Evolutionary conservation across 805 yeast genomes (phyloP).

Genomic region (Huiozyma sinensis): DNA sequence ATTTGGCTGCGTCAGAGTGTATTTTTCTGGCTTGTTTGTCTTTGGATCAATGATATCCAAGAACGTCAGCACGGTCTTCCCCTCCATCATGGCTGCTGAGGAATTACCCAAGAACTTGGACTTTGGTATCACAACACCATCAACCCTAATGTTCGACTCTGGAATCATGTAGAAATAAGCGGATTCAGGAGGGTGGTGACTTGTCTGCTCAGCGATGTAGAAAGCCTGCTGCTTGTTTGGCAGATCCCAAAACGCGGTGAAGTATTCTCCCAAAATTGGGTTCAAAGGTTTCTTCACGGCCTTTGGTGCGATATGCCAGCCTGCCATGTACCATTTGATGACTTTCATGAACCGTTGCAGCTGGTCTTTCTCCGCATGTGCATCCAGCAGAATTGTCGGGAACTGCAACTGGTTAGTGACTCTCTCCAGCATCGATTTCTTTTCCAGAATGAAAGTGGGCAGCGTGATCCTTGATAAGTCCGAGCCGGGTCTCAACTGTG

Average conservation of each 20-base stretch:
- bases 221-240: constrained; percentile 63
- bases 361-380: constrained; percentile 49
- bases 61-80: constrained; percentile 61
- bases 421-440: constrained; percentile 92
- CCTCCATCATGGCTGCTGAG: constrained; percentile 96
- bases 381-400: constrained; percentile 64
- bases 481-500: constrained; percentile 86
- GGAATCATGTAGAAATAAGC: constrained; percentile 87
- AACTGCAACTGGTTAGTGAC: constrained; percentile 79
- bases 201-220: constrained; percentile 87
- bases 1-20: constrained; percentile 88
- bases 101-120: constrained; percentile 90
- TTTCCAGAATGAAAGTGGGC: constrained; percentile 90
- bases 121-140: constrained; percentile 79
- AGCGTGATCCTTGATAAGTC: constrained; percentile 85
- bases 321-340: constrained; percentile 82
- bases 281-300: constrained; percentile 96
- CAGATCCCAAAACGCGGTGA: constrained; percentile 86
- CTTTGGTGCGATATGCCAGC: constrained; percentile 98
- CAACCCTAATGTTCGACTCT: constrained; percentile 67
- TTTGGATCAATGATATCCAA: constrained; percentile 42
- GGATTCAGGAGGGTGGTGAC: constrained; percentile 98
- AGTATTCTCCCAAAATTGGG: constrained; percentile 88
- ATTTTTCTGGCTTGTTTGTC: constrained; percentile 47
- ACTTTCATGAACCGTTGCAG: constrained; percentile 62